phyloP scores from a whole-genome alignment of 257 asterid genomes.

The Solanum tarapatanum region DNA sequence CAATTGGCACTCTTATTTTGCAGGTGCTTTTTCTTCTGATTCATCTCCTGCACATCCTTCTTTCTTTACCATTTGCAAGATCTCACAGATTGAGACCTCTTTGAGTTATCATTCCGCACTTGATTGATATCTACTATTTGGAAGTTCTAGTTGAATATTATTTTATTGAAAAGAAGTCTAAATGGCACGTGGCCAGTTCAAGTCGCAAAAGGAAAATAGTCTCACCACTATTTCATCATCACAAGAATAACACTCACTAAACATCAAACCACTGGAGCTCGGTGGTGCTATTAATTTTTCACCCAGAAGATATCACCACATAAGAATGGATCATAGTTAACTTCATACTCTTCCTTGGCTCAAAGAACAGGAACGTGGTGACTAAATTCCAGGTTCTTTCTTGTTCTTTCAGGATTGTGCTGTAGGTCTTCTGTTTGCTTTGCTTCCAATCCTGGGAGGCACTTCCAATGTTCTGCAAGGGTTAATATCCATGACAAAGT shows the following conservation, averaged over 20 bases:
- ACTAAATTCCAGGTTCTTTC: not conserved
- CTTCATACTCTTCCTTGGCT: not conserved
- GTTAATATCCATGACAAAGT: slow-evolving; percentile 86
- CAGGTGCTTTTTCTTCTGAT: slow-evolving; percentile 48
- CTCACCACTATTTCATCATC: not conserved
- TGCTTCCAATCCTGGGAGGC: slow-evolving; percentile 73
- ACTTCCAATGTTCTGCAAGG: slow-evolving; percentile 92
- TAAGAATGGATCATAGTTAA: not conserved
- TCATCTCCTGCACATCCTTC: not conserved
- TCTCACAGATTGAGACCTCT: not conserved
- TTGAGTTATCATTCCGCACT: not conserved
- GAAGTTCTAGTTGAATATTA: not conserved
- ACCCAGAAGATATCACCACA: not conserved
- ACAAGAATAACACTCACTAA: not conserved
- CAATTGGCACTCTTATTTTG: slow-evolving; percentile 86
- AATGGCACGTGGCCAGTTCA: not conserved
- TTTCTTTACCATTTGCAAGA: not conserved
- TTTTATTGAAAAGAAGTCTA: not conserved
- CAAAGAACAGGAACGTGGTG: not conserved
- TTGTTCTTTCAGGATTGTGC: slow-evolving; percentile 80
- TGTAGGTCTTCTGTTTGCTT: slow-evolving; percentile 91
- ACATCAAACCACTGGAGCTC: not conserved
- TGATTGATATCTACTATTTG: not conserved
- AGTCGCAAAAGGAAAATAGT: not conserved
- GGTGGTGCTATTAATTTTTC: not conserved